Evolutionary conservation across 2,329 filamentous ascomycete species (phyloP).

Genomic region (Aspergillus sp.): DNA sequence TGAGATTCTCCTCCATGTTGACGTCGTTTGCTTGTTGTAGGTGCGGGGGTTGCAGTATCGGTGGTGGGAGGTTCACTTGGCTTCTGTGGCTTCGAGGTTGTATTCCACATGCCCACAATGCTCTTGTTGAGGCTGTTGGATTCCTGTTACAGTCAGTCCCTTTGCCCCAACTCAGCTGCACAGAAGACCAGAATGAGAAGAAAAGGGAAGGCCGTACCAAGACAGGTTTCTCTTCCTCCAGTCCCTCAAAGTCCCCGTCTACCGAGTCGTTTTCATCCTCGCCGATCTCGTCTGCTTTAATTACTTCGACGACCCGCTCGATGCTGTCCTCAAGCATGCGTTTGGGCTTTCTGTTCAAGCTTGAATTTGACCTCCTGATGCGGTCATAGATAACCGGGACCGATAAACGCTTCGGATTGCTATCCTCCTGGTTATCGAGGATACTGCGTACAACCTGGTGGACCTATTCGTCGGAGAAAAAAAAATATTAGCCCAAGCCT

Average conservation of each 20-base stretch:
- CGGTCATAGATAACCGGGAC: constrained; percentile 68
- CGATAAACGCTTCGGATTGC: constrained; percentile 51
- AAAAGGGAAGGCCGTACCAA: constrained; percentile 22
- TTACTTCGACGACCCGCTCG: constrained; percentile 72
- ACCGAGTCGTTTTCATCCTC: constrained; percentile 53
- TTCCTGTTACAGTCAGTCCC: constrained; percentile 37
- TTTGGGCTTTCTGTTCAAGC: constrained; percentile 77
- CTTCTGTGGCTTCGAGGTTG: constrained; percentile 34
- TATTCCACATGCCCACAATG: constrained; percentile 59
- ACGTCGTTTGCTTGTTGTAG: constrained; percentile 51
- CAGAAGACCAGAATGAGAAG: background rate
- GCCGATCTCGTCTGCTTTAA: constrained; percentile 62
- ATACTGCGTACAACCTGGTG: constrained; percentile 78
- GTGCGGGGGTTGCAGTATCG: constrained; percentile 25
- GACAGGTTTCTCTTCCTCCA: constrained; percentile 37
- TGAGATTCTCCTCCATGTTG: constrained; percentile 63
- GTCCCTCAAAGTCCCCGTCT: constrained; percentile 50
- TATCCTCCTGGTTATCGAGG: constrained; percentile 61
- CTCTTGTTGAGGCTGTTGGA: constrained; percentile 65
- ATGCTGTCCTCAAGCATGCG: constrained; percentile 79
- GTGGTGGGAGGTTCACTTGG: constrained; percentile 22
- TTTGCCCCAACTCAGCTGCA: background rate
- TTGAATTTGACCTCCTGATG: constrained; percentile 83
- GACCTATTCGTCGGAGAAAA: constrained; percentile 46
- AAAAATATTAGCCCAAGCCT: constrained; percentile 8